Percentiles rank a stretch among this genome's conserved stretches.
Evolutionary conservation across 2,329 filamentous ascomycete genomes (phyloP).

Genomic region (Penicillium hesseltinei): DNA sequence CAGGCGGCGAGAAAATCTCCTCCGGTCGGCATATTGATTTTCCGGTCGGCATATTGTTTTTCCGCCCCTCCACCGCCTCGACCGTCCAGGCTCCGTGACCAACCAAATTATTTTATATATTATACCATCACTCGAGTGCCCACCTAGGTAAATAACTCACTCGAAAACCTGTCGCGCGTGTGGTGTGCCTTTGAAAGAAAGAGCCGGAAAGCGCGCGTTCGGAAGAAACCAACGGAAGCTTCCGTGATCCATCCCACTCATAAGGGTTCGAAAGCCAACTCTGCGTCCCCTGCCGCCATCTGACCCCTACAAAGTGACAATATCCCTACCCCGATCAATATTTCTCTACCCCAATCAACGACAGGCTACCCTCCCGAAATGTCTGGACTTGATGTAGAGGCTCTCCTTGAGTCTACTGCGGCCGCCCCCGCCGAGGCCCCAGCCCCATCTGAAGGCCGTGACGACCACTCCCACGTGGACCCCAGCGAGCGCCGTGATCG

Average conservation of each 20-base stretch:
- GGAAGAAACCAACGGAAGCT: not conserved
- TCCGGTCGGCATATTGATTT: too few species aligned
- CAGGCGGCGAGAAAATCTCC: not conserved
- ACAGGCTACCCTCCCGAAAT: constrained; percentile 45
- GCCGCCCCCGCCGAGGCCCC: constrained; percentile 55
- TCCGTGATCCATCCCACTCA: not conserved
- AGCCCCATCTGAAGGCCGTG: constrained; percentile 52
- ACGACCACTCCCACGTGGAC: constrained; percentile 57
- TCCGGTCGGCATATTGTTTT: not conserved
- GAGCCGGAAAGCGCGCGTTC: not conserved
- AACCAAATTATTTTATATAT: not conserved
- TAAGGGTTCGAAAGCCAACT: constrained; percentile 38
- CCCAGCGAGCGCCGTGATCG: constrained; percentile 54
- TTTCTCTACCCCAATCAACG: constrained; percentile 6
- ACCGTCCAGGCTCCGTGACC: too few species aligned
- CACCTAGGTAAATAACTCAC: not conserved
- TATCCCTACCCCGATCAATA: constrained; percentile 25
- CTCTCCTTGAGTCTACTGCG: constrained; percentile 75
- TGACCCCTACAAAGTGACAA: constrained; percentile 42
- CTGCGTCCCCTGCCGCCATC: constrained; percentile 28
- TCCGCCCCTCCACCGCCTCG: not conserved
- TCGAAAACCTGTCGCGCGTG: not conserved
- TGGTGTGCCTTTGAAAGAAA: not conserved
- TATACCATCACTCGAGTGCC: not conserved
- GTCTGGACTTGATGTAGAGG: constrained; percentile 80